phyloP scores from a whole-genome alignment of 441 rosid species.

The Adansonia gregorii region DNA sequence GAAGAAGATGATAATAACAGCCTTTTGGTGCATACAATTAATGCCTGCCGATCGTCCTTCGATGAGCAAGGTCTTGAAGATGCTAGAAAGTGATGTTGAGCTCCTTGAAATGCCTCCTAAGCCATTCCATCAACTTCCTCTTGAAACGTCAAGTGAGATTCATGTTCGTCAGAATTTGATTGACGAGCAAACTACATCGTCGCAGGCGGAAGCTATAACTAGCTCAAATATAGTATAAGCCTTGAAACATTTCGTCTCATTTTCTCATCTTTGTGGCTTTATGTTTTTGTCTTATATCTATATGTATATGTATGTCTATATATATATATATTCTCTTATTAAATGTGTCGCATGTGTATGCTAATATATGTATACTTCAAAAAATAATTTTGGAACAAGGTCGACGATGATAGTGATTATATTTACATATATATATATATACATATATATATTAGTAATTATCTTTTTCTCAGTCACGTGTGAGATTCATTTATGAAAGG shows the following conservation, averaged over 20 bases:
- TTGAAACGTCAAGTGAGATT: not conserved
- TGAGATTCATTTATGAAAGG: no score
- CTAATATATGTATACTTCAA: no score
- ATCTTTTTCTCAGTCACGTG: no score
- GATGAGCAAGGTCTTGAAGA: not conserved
- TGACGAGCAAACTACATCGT: not conserved
- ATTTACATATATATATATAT: no score
- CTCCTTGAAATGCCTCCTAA: not conserved
- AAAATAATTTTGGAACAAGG: no score
- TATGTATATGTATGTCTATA: no score
- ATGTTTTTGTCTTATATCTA: no score
- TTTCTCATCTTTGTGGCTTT: not conserved
- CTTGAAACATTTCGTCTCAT: not conserved
- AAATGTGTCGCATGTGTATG: no score
- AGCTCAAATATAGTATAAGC: not conserved
- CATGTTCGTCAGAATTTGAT: not conserved
- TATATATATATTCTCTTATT: no score
- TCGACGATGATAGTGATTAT: no score
- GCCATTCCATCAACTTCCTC: not conserved
- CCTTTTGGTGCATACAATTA: not conserved
- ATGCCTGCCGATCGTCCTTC: not conserved
- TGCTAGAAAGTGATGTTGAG: not conserved
- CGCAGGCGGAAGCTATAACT: not conserved
- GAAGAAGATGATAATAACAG: not conserved
- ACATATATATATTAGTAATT: no score